A percentile compares a stretch with the other conserved stretches of the same genome.
Conservation (phyloP, 2,329 filamentous ascomycete species). For the Eurotiales sp. region DNA sequence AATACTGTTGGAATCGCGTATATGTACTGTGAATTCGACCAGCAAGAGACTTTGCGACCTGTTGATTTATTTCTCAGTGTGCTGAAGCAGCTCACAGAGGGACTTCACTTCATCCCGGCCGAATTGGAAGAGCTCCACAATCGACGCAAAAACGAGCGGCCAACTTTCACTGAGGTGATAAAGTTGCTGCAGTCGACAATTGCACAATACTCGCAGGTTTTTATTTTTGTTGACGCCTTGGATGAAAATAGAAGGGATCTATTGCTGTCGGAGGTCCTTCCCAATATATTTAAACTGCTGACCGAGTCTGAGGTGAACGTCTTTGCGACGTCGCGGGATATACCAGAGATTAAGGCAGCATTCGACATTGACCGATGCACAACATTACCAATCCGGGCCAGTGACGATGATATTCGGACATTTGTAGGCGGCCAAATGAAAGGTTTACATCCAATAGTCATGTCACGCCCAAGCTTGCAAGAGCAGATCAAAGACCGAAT, state of each 20-base stretch:
- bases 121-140: background rate
- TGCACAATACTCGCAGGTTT: background rate
- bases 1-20: conserved; percentile 9
- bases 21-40: conserved; percentile 6
- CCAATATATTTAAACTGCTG: background rate
- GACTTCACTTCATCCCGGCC: background rate
- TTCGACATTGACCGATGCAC: background rate
- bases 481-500: conserved; percentile 1
- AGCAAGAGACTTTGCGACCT: background rate
- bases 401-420: conserved; percentile 2
- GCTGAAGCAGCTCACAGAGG: conserved; percentile 1
- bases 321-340: conserved; percentile 7
- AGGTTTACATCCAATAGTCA: background rate
- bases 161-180: background rate
- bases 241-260: conserved; percentile 4
- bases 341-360: conserved; percentile 4
- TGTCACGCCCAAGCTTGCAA: background rate
- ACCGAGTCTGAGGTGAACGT: background rate
- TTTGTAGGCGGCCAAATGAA: background rate
- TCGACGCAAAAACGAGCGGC: background rate
- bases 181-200: background rate
- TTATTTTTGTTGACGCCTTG: conserved; percentile 8
- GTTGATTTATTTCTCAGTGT: conserved; percentile 1
- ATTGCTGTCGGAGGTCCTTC: background rate
- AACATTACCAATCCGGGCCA: conserved; percentile 3